These are phyloP conservation scores for Pelargonium australe DNA, from an alignment of 441 rosid genomes.

Conservation along the genomic window DNA sequence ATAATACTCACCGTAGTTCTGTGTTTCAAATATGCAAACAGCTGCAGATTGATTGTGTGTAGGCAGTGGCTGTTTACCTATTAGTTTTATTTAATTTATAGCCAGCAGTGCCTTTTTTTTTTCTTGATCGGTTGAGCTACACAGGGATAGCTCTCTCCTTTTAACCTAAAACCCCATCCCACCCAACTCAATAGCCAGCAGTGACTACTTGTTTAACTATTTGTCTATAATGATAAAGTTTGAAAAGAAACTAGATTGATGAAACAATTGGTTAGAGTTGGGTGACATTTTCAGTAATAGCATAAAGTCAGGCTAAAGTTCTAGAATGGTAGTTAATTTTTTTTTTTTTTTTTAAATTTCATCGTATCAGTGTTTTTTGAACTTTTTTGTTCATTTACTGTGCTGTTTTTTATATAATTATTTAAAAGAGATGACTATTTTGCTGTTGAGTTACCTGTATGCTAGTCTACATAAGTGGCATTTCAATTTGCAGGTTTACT, in stretches of 20 bases:
- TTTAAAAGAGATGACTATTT: not conserved
- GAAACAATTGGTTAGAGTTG: not conserved
- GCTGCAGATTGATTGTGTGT: not conserved
- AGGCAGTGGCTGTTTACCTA: not conserved
- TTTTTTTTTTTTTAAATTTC: not conserved
- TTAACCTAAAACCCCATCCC: too few relatives aligned
- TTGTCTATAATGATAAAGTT: not conserved
- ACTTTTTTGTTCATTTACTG: constrained; percentile 5
- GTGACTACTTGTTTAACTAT: not conserved
- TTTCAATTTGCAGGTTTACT: constrained; percentile 67
- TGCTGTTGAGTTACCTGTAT: constrained; percentile 11
- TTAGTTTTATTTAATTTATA: not conserved
- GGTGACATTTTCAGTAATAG: not conserved
- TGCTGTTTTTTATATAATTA: constrained; percentile 6
- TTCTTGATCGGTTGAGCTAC: too few relatives aligned
- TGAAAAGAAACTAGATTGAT: not conserved
- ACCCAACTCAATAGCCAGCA: too few relatives aligned
- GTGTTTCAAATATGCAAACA: not conserved
- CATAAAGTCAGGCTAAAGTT: not conserved
- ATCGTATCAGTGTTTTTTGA: too few relatives aligned
- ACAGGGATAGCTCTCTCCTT: too few relatives aligned
- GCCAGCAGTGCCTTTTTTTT: too few relatives aligned
- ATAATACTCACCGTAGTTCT: not conserved
- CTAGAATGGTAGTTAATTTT: not conserved
- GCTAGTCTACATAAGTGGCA: constrained; percentile 18